Evolutionary conservation across 306 rosid genomes (phyloP).

Genomic region (Vigna mungo): DNA sequence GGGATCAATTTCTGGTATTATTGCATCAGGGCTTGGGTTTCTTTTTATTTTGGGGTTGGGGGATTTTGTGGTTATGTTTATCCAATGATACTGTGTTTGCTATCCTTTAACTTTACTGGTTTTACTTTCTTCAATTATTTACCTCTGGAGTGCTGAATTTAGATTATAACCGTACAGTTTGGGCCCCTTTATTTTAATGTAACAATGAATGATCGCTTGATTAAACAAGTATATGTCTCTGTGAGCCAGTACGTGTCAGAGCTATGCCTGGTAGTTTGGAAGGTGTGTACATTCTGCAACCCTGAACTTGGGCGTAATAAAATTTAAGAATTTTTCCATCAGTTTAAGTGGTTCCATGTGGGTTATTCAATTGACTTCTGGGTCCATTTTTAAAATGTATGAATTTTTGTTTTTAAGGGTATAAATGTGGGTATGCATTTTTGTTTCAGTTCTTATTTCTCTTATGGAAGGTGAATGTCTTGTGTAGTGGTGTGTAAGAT

Average conservation of each 20-base stretch:
- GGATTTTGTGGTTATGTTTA: background rate
- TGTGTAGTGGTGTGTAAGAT: conserved; percentile 3
- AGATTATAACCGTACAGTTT: background rate
- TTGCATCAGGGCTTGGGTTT: background rate
- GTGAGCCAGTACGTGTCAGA: background rate
- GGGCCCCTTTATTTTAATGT: background rate
- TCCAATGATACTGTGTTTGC: background rate
- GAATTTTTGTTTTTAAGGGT: background rate
- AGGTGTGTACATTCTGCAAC: conserved; percentile 2
- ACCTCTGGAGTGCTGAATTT: background rate
- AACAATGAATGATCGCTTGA: background rate
- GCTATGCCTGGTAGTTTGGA: background rate
- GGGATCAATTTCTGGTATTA: background rate
- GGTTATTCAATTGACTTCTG: conserved; percentile 34
- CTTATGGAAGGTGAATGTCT: background rate
- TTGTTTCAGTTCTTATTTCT: conserved; percentile 7
- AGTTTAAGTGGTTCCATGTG: conserved; percentile 17
- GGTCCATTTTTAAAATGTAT: background rate
- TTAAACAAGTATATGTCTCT: background rate
- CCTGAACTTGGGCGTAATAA: background rate
- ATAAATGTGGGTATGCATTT: background rate
- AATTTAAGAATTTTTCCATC: background rate
- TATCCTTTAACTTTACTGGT: background rate
- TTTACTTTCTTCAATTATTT: background rate
- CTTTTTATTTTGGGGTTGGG: background rate